phyloP scores from a whole-genome alignment of 1,284 basidiomycete genomes.

The Sporisorium iseilematis-ciliati region DNA sequence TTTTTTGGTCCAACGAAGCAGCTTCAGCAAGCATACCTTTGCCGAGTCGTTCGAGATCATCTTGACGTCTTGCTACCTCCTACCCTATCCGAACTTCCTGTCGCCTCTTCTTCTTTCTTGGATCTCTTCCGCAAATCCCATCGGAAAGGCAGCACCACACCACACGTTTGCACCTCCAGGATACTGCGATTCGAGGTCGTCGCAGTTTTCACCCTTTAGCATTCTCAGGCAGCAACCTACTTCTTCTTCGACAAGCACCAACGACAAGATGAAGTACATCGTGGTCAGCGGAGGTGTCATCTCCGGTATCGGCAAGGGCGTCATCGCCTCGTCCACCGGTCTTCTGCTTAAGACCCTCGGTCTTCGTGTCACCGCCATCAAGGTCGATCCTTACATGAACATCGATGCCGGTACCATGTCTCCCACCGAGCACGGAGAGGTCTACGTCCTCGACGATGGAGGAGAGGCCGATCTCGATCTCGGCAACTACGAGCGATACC shows the following conservation, averaged over 20 bases:
- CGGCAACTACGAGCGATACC: slow-evolving; percentile 98
- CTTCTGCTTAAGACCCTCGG: slow-evolving; percentile 94
- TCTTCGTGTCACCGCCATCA: slow-evolving; percentile 97
- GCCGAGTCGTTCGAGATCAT: slow-evolving; percentile 10
- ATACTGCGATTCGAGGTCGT: slow-evolving; percentile 53
- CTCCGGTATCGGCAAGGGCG: slow-evolving; percentile 72
- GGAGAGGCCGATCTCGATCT: slow-evolving; percentile 98
- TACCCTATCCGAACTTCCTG: slow-evolving; percentile 28
- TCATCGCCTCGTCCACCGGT: slow-evolving; percentile 88
- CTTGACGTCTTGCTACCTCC: slow-evolving; percentile 30
- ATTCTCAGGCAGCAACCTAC: slow-evolving; percentile 12
- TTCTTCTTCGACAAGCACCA: not conserved
- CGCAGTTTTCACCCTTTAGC: slow-evolving; percentile 29
- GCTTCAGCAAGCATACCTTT: slow-evolving; percentile 15
- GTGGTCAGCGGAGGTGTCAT: slow-evolving; percentile 71
- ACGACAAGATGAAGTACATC: slow-evolving; percentile 70
- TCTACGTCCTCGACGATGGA: slow-evolving; percentile 97
- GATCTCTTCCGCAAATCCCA: slow-evolving; percentile 6
- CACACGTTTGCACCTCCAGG: slow-evolving; percentile 20
- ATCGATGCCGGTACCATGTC: slow-evolving; percentile 99
- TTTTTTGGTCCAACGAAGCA: slow-evolving; percentile 5
- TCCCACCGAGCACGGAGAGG: slow-evolving; percentile 98
- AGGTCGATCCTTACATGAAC: slow-evolving; percentile 99
- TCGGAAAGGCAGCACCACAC: slow-evolving; percentile 10
- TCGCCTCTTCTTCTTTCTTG: slow-evolving; percentile 1